These are phyloP conservation scores for Streptanthus diversifolius DNA, from an alignment of 345 rosid species.

Conservation along the genomic window DNA sequence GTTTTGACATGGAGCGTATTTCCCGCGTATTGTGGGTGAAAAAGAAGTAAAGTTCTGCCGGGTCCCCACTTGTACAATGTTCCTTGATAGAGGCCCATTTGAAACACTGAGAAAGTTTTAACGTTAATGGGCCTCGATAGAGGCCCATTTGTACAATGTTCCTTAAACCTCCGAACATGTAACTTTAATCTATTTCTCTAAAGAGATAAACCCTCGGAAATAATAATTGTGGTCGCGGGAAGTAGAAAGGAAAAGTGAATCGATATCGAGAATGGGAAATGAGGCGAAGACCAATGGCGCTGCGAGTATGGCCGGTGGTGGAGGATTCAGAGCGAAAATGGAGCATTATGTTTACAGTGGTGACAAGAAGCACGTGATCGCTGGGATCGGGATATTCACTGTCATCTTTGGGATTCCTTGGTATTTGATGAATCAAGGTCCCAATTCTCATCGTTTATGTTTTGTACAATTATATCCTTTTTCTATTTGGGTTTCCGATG, in stretches of 20 bases:
- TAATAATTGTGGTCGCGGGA: background rate
- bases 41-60: no score
- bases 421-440: constrained; percentile 74
- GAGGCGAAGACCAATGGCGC: constrained; percentile 14
- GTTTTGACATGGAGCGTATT: background rate
- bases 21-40: background rate
- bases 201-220: constrained; percentile 7
- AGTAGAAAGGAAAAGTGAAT: background rate
- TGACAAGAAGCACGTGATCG: constrained; percentile 80
- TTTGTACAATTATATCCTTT: background rate
- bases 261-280: constrained; percentile 25
- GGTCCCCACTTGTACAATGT: no score
- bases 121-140: background rate
- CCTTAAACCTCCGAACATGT: background rate
- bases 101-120: background rate
- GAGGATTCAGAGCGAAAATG: constrained; percentile 58
- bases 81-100: no score
- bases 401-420: constrained; percentile 70
- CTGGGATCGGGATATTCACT: constrained; percentile 57
- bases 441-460: background rate
- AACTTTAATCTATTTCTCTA: background rate
- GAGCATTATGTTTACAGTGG: constrained; percentile 75
- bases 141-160: background rate
- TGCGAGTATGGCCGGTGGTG: constrained; percentile 14
- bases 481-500: no score